Percentiles rank a stretch among this genome's conserved stretches.
These are phyloP conservation scores for Clarireedia homoeocarpa DNA, from an alignment of 2,329 filamentous ascomycete genomes.

Conservation along the genomic window DNA sequence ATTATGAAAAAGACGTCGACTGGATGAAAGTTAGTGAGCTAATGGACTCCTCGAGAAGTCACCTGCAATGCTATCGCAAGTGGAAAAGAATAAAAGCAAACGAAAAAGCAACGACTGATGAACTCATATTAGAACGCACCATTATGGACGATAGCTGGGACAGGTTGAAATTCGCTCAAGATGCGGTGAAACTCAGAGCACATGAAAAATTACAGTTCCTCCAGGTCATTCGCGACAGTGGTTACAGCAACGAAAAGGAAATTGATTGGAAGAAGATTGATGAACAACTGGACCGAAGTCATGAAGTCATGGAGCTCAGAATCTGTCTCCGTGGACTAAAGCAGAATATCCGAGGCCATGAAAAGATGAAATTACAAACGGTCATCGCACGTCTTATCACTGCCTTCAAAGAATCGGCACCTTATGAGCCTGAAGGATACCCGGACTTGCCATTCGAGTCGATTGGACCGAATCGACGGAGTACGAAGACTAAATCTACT, in stretches of 20 bases:
- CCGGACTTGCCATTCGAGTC: slow-evolving; percentile 1
- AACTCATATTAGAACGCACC: slow-evolving; percentile 10
- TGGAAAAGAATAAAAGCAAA: slow-evolving; percentile 46
- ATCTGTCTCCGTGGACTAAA: slow-evolving; percentile 25
- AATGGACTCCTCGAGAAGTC: slow-evolving; percentile 54
- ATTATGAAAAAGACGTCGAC: slow-evolving; percentile 47
- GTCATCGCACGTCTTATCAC: slow-evolving; percentile 21
- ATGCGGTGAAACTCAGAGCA: slow-evolving; percentile 36
- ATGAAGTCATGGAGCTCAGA: slow-evolving; percentile 26
- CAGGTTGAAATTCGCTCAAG: slow-evolving; percentile 36
- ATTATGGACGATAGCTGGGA: slow-evolving; percentile 33
- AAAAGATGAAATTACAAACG: slow-evolving; percentile 26
- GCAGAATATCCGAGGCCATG: slow-evolving; percentile 18
- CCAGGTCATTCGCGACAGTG: slow-evolving; percentile 35
- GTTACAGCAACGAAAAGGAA: slow-evolving; percentile 35
- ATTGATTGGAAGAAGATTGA: slow-evolving; percentile 44
- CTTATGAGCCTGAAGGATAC: slow-evolving; percentile 16
- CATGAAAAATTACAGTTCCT: slow-evolving; percentile 39
- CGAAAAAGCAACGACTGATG: slow-evolving; percentile 18
- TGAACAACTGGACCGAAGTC: slow-evolving; percentile 34
- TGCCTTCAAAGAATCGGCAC: slow-evolving; percentile 19
- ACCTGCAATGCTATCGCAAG: slow-evolving; percentile 61
- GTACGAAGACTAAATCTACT: not conserved
- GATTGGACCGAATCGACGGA: not conserved
- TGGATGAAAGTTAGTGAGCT: slow-evolving; percentile 57